Percentiles rank a stretch among this genome's conserved stretches.
Conservation (phyloP, 768 basidiomycete genomes). For the Boletus subcaerulescens region DNA sequence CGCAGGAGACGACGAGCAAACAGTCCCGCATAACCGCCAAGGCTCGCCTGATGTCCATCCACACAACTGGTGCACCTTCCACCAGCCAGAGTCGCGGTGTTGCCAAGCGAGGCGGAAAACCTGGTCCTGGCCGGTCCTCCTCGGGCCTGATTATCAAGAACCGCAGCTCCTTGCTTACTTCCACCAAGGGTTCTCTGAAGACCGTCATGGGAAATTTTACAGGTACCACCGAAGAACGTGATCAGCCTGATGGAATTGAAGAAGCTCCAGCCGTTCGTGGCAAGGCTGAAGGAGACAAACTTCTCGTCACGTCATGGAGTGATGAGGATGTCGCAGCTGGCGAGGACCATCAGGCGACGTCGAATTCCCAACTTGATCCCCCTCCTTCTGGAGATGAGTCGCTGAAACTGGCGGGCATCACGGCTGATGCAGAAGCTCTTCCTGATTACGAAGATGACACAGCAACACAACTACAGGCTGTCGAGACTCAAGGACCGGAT, state of each 20-base stretch:
- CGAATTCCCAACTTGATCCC: neutral
- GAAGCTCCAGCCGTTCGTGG: neutral
- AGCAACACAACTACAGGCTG: conserved; percentile 10
- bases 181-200: conserved; percentile 49
- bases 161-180: conserved; percentile 53
- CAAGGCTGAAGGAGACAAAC: conserved; percentile 3
- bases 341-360: conserved; percentile 5
- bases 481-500: conserved; percentile 7
- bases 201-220: conserved; percentile 47
- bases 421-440: conserved; percentile 39
- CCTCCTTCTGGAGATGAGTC: conserved; percentile 45
- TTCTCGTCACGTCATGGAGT: conserved; percentile 14
- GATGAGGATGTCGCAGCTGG: conserved; percentile 17
- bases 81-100: conserved; percentile 7
- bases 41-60: conserved; percentile 39
- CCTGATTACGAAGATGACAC: conserved; percentile 58
- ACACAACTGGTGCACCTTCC: conserved; percentile 5
- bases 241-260: conserved; percentile 22
- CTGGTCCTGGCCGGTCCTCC: conserved; percentile 54
- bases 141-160: conserved; percentile 38
- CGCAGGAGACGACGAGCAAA: conserved; percentile 19
- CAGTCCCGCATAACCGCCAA: conserved; percentile 50
- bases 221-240: conserved; percentile 9
- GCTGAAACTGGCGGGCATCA: conserved; percentile 48
- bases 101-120: conserved; percentile 28